phyloP scores from a whole-genome alignment of 768 basidiomycete genomes.

The Cyathus striatus region DNA sequence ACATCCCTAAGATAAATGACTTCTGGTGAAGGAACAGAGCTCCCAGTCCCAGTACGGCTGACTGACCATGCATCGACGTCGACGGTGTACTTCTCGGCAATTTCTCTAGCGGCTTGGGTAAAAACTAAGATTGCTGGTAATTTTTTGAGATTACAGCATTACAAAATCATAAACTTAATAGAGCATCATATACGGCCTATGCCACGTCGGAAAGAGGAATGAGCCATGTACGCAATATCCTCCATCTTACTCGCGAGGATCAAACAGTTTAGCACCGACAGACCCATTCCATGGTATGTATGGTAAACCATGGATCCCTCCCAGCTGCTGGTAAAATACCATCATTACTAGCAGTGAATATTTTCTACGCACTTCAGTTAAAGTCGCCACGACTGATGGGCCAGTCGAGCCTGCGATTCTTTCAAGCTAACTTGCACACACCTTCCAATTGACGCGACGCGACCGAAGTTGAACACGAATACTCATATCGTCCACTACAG shows the following conservation, averaged over 20 bases:
- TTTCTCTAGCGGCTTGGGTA: constrained; percentile 41
- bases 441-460: too few species aligned
- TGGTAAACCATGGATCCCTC: constrained; percentile 50
- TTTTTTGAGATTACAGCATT: neutral
- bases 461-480: too few species aligned
- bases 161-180: constrained; percentile 44
- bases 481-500: too few species aligned
- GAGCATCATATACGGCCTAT: constrained; percentile 45
- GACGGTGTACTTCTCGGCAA: constrained; percentile 36
- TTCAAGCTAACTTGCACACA: too few species aligned
- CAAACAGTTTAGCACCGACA: constrained; percentile 14
- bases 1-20: constrained; percentile 22
- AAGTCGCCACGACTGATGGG: too few species aligned
- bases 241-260: constrained; percentile 22
- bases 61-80: constrained; percentile 27
- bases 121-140: neutral
- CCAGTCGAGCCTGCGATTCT: too few species aligned
- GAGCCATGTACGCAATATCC: constrained; percentile 56
- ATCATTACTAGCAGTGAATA: too few species aligned
- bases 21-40: constrained; percentile 30
- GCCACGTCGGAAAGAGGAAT: constrained; percentile 51
- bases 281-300: constrained; percentile 38
- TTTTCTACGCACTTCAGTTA: too few species aligned
- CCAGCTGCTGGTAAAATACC: constrained; percentile 42
- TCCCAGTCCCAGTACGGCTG: constrained; percentile 53